Evolutionary conservation across 1,139 yeast species (phyloP).

Genomic region (Candida tropicalis): DNA sequence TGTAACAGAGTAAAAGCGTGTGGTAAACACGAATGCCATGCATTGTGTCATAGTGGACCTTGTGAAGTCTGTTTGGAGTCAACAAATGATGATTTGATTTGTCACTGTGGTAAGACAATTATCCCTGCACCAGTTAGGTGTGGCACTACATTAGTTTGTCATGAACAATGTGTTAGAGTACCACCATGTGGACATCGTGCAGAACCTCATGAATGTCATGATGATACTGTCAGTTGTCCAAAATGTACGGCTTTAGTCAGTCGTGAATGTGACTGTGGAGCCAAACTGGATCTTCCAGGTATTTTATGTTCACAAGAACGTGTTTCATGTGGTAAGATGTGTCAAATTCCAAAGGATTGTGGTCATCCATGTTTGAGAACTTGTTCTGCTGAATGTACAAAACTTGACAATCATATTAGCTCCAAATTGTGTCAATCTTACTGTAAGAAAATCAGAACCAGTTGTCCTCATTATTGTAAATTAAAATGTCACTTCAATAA

Average conservation of each 20-base stretch:
- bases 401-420: conserved; percentile 32
- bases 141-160: conserved; percentile 76
- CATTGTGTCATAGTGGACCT: conserved; percentile 81
- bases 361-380: conserved; percentile 74
- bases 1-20: conserved; percentile 73
- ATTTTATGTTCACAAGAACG: conserved; percentile 70
- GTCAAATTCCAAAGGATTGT: conserved; percentile 58
- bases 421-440: conserved; percentile 51
- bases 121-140: conserved; percentile 88
- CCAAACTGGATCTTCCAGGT: conserved; percentile 53
- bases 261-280: conserved; percentile 74
- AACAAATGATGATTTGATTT: conserved; percentile 75
- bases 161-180: conserved; percentile 63
- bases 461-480: conserved; percentile 68
- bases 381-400: conserved; percentile 50
- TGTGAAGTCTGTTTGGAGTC: conserved; percentile 88
- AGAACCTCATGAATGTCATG: conserved; percentile 78
- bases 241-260: conserved; percentile 71
- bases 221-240: conserved; percentile 64
- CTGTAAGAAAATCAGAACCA: conserved; percentile 53
- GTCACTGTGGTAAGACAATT: conserved; percentile 84
- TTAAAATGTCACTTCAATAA: conserved; percentile 65
- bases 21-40: conserved; percentile 72
- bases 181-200: conserved; percentile 75
- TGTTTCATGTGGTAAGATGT: conserved; percentile 73